These are phyloP conservation scores for Conidiobolus incongruus DNA, from an alignment of 371 early-diverging fungal species.

Conservation along the genomic window DNA sequence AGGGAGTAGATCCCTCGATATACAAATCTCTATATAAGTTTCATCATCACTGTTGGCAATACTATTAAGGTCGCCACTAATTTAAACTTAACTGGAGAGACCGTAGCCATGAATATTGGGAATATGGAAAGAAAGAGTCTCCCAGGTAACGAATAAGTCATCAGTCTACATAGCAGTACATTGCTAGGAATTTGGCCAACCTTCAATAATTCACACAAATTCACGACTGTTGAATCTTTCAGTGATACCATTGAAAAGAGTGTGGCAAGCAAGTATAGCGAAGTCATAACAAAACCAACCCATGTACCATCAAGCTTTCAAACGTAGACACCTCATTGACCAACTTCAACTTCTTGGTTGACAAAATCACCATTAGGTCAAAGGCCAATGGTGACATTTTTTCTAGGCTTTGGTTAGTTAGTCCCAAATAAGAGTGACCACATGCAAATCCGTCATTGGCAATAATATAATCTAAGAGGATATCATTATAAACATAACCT, in stretches of 20 bases:
- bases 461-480: neutral
- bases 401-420: neutral
- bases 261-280: neutral
- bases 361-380: neutral
- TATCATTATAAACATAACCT: neutral
- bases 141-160: neutral
- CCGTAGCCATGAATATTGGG: neutral
- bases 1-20: neutral
- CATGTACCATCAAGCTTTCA: neutral
- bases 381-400: neutral
- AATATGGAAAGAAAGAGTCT: neutral
- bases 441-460: neutral
- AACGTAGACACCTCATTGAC: neutral
- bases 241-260: neutral
- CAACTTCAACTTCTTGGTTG: neutral
- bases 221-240: neutral
- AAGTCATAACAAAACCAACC: neutral
- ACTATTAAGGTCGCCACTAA: neutral
- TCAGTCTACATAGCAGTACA: neutral
- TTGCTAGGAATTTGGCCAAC: neutral
- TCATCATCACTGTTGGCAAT: neutral
- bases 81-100: neutral
- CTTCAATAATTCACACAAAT: neutral
- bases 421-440: neutral
- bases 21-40: neutral